These are phyloP conservation scores for Cercospora beticola DNA, from an alignment of 2,329 filamentous ascomycete genomes.

Conservation along the genomic window DNA sequence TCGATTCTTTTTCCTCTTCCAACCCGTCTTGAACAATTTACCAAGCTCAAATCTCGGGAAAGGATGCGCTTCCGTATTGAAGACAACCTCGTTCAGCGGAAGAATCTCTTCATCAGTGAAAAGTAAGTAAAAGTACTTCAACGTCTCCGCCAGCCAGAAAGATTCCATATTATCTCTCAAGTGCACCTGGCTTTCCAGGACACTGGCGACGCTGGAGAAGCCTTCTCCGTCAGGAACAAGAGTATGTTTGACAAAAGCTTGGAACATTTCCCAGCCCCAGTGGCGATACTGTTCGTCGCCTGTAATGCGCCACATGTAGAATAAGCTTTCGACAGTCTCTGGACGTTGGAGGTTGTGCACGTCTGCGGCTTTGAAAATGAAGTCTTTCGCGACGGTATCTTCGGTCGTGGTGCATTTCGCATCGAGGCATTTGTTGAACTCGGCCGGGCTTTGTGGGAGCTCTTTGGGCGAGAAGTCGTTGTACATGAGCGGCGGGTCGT, in stretches of 20 bases:
- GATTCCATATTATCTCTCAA: slow-evolving; percentile 94
- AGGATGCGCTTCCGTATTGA: slow-evolving; percentile 94
- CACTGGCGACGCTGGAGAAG: slow-evolving; percentile 78
- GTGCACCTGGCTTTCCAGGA: slow-evolving; percentile 67
- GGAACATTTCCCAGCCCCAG: slow-evolving; percentile 99
- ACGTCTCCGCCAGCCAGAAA: slow-evolving; percentile 96
- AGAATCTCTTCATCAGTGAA: slow-evolving; percentile 83
- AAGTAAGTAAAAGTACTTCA: slow-evolving; percentile 96
- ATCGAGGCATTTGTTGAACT: slow-evolving; percentile 32
- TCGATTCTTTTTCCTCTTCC: slow-evolving; percentile 63
- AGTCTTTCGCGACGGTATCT: slow-evolving; percentile 70
- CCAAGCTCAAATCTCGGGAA: slow-evolving; percentile 84
- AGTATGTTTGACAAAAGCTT: slow-evolving; percentile 82
- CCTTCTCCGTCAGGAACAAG: slow-evolving; percentile 74
- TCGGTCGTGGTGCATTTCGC: slow-evolving; percentile 48
- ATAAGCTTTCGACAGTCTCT: slow-evolving; percentile 92
- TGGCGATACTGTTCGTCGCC: slow-evolving; percentile 84
- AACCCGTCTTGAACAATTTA: slow-evolving; percentile 75
- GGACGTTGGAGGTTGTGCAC: slow-evolving; percentile 90
- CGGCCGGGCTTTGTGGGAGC: slow-evolving; percentile 52
- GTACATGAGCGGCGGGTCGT: slow-evolving; percentile 64
- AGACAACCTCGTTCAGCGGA: slow-evolving; percentile 80
- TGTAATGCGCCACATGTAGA: slow-evolving; percentile 99
- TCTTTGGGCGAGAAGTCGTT: slow-evolving; percentile 50
- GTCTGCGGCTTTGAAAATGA: slow-evolving; percentile 76